Evolutionary conservation across 768 basidiomycete genomes (phyloP).

Genomic region (Termitomyces sp.): DNA sequence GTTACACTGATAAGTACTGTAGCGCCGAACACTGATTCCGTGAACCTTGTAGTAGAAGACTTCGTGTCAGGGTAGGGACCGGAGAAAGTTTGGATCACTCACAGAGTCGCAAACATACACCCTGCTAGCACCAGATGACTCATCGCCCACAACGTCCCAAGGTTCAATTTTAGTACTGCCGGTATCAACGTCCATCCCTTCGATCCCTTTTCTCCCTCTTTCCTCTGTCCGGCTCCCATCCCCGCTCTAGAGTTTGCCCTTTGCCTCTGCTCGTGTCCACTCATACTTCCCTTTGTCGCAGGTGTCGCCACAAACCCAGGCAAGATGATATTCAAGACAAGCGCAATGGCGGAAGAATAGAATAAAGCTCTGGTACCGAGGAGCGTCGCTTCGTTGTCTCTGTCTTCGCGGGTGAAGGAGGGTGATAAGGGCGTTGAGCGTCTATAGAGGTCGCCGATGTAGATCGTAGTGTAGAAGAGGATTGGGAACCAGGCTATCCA

Average conservation of each 20-base stretch:
- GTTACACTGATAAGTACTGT: constrained; percentile 71
- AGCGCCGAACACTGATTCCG: constrained; percentile 61
- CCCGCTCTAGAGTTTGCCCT: background rate
- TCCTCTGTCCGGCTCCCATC: background rate
- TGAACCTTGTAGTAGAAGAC: constrained; percentile 44
- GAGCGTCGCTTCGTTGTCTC: constrained; percentile 70
- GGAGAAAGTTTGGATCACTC: constrained; percentile 24
- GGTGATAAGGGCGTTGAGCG: constrained; percentile 26
- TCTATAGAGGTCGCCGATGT: constrained; percentile 84
- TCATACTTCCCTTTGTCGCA: constrained; percentile 2
- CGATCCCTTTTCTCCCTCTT: background rate
- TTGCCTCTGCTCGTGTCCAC: background rate
- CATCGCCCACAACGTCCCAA: constrained; percentile 72
- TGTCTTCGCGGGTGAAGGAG: constrained; percentile 17
- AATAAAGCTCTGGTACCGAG: constrained; percentile 83
- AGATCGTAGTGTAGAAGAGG: constrained; percentile 83
- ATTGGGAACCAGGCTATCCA: constrained; percentile 94
- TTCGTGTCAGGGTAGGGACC: background rate
- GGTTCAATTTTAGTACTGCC: constrained; percentile 47
- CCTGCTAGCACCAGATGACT: constrained; percentile 68
- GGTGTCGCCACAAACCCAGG: constrained; percentile 52
- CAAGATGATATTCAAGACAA: constrained; percentile 61
- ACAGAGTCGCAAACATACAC: constrained; percentile 85
- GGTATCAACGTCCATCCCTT: constrained; percentile 24
- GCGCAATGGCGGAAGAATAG: constrained; percentile 63